phyloP scores from a whole-genome alignment of 345 rosid genomes.

The Corymbia maculata region DNA sequence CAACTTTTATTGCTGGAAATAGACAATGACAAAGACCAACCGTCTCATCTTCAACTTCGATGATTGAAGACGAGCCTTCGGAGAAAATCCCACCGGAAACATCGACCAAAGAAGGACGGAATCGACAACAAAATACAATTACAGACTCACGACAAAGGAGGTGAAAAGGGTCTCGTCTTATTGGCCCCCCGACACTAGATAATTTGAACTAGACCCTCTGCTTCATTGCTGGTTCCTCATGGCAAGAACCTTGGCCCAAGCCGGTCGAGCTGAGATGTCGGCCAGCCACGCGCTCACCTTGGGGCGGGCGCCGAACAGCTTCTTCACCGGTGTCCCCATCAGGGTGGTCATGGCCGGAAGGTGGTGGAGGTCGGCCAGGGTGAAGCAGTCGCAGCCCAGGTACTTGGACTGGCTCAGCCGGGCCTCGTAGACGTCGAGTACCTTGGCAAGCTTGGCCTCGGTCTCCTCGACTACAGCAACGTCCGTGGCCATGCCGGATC shows the following conservation, averaged over 20 bases:
- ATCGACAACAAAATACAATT: not conserved
- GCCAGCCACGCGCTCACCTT: too few species aligned
- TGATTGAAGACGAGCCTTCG: not conserved
- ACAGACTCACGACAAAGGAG: not conserved
- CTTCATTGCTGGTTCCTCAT: too few species aligned
- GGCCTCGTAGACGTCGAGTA: conserved; percentile 56
- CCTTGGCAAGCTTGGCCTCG: conserved; percentile 23
- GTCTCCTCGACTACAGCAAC: not conserved
- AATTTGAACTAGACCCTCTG: too few species aligned
- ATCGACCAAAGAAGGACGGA: not conserved
- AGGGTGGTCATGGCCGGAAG: too few species aligned
- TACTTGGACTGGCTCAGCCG: conserved; percentile 49
- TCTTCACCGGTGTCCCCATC: too few species aligned
- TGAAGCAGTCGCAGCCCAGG: not conserved
- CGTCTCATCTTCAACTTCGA: not conserved
- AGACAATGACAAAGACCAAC: not conserved
- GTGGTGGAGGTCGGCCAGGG: too few species aligned
- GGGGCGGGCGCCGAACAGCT: too few species aligned
- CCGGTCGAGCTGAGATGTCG: too few species aligned
- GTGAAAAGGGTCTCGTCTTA: not conserved
- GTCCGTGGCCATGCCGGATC: conserved; percentile 11
- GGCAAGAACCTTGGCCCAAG: too few species aligned
- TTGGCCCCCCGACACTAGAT: not conserved
- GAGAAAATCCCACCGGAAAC: not conserved
- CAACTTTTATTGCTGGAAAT: not conserved